These are phyloP conservation scores for Filosporella fistucella DNA, from an alignment of 495 filamentous ascomycete species.

Conservation along the genomic window DNA sequence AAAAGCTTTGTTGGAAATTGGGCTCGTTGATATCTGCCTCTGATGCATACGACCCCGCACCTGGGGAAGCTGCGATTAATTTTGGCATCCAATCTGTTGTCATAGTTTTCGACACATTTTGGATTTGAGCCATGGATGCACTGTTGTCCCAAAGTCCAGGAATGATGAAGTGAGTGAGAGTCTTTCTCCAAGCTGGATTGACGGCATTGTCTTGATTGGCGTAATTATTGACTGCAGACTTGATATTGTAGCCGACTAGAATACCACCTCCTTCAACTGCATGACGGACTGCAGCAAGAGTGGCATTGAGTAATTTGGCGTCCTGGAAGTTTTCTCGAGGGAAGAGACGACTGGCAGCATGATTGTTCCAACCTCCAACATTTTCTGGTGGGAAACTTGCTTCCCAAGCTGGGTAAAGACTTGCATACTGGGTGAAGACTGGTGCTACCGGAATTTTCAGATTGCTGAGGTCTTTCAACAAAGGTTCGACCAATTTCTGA, in stretches of 20 bases:
- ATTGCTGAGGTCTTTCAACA: constrained; percentile 25
- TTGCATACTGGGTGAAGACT: constrained; percentile 32
- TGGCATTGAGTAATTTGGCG: constrained; percentile 15
- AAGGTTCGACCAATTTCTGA: constrained; percentile 29
- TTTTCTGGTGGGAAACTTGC: constrained; percentile 36
- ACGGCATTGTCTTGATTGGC: constrained; percentile 42
- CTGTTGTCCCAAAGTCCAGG: constrained; percentile 34
- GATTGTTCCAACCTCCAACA: constrained; percentile 33
- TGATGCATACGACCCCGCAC: constrained; percentile 35
- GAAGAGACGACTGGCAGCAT: constrained; percentile 57
- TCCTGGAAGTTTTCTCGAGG: constrained; percentile 44
- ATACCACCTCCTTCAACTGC: constrained; percentile 41
- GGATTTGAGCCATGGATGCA: constrained; percentile 24
- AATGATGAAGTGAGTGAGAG: constrained; percentile 31
- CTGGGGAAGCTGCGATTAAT: constrained; percentile 30
- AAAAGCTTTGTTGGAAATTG: constrained; percentile 46
- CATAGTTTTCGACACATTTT: constrained; percentile 27
- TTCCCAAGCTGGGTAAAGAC: constrained; percentile 43
- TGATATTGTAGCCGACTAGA: constrained; percentile 34
- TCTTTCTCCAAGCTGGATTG: constrained; percentile 52
- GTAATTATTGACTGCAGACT: background rate
- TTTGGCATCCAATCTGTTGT: constrained; percentile 32
- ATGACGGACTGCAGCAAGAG: constrained; percentile 29
- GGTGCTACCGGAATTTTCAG: constrained; percentile 27
- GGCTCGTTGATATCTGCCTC: constrained; percentile 48